phyloP scores from a whole-genome alignment of 2,329 filamentous ascomycete genomes.

The Ascochyta pisi region DNA sequence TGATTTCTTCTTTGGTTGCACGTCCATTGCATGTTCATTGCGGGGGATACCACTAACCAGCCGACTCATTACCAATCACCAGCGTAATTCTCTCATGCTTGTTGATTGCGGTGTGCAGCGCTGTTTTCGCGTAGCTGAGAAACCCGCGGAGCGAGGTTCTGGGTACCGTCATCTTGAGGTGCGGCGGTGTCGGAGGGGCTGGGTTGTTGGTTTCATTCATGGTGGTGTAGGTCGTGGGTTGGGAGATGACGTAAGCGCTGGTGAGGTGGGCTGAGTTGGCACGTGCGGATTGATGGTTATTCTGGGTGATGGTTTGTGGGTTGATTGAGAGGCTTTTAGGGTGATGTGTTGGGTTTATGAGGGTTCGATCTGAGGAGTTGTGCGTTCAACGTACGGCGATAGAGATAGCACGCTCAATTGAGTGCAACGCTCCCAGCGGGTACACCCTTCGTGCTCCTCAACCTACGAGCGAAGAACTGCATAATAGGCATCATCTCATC shows the following conservation, averaged over 20 bases:
- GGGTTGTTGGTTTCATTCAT: not conserved
- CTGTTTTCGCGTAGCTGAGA: constrained; percentile 53
- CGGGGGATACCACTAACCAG: constrained; percentile 40
- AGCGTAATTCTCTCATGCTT: constrained; percentile 54
- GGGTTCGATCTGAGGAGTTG: too few relatives aligned
- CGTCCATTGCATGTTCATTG: too few relatives aligned
- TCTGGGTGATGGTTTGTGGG: too few relatives aligned
- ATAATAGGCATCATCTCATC: constrained; percentile 93
- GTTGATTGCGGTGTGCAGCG: constrained; percentile 51
- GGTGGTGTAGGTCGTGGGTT: too few relatives aligned
- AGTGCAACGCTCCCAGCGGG: constrained; percentile 62
- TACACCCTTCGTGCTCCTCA: constrained; percentile 62
- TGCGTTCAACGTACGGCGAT: too few relatives aligned
- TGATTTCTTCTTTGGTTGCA: too few relatives aligned
- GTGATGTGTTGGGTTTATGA: too few relatives aligned
- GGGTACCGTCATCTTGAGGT: constrained; percentile 49
- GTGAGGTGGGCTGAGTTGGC: too few relatives aligned
- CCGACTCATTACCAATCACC: constrained; percentile 63
- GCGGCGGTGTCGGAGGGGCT: not conserved
- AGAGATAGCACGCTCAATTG: constrained; percentile 19
- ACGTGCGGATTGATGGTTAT: too few relatives aligned
- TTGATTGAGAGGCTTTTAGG: not conserved
- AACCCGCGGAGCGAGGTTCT: constrained; percentile 57
- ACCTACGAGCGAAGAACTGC: constrained; percentile 75
- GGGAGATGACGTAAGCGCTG: constrained; percentile 14